Evolutionary conservation across 768 basidiomycete genomes (phyloP), one percentile per base, ranked within the genome.

Genomic region (Lactifluus echinatus): DNA sequence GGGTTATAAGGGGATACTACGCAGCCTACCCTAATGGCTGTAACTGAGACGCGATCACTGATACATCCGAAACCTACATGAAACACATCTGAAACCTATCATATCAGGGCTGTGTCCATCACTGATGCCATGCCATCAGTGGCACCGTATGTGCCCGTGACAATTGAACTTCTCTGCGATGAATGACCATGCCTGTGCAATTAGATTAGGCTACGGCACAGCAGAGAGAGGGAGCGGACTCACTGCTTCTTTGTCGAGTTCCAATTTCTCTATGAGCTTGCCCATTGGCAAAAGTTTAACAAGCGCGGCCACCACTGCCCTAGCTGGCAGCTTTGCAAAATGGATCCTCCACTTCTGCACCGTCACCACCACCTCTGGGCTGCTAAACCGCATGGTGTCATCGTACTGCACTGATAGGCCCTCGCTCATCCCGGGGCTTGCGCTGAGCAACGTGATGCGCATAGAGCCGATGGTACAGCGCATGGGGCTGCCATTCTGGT

Each of bases 261-360:
- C n/a, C n/a, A n/a, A n/a, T 70, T n/a, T 75, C 14, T 64, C 62
- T 17, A 56, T 63, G 8, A 76, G 57, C 7, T 60, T 31, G 0
- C 57, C 42, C 59, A 66, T 72, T n/a, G 67, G 52, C 12, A 74
- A 66, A 0, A 73, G 75, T 11, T 69, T 72, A 65, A n/a, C 12
- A 14, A 34, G 19, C 10, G 31, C 54, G 4, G 71, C 54, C 36
- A 65, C 63, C 11, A 69, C 68, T 19, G 70, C 69, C 21, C 69
- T 69, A 50, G 59, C 65, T 3, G 79, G 79, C 31, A 72, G 67
- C 29, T 69, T 72, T 12, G 53, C 65, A 42, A 68, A 77, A 47
- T 80, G 72, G 46, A 82, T n/a, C n/a, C n/a, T n/a, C n/a, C n/a
- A n/a, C n/a, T n/a, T n/a, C n/a, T n/a, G n/a, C n/a, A n/a, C n/a